Base-by-base conservation (phyloP, 148 eudicot species). In the Gaultheria prostrata region DNA sequence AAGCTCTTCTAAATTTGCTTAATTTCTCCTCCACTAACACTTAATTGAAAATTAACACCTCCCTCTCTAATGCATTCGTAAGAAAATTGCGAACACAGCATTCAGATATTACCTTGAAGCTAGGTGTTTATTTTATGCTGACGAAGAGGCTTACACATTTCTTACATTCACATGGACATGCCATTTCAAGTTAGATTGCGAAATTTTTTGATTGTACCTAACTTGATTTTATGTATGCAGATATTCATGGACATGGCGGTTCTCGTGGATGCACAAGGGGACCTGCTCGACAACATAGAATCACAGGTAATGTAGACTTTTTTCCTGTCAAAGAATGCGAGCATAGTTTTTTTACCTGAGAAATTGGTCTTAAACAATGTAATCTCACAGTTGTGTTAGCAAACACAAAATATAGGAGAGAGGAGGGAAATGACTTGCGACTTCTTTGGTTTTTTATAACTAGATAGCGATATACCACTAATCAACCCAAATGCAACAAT, bases 161-260 rank as follows among this genome's bases (percentile, higher is more conserved):
- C 51, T 59, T 83, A 28, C n/a, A n/a, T n/a, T n/a, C n/a, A n/a
- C n/a, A n/a, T n/a, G n/a, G n/a, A n/a, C n/a, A n/a, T n/a, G n/a
- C n/a, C n/a, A 45, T 11, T 61, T 45, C 28, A 4, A 24, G 24
- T 21, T 9, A 43, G 13, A 6, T 12, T n/a, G 49, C 32, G 32
- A 12, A 39, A n/a, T 10, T 7, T 45, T 26, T 80, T 13, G 3
- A 43, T 30, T 30, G 33, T 46, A 43, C 50, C 20, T 3, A 11
- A 6, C 84, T 46, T 71, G 76, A 48, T 39, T 26, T 82, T n/a
- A 1, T 39, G 26, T 26, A 3, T 90, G 86, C 92, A 97, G 98
- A 93, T 93, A 85, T 97, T 94, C 83, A 56, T 91, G 70, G 99
- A 97, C 89, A 92, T 97, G 96, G 97, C 99, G 24, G 97, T 97